phyloP scores from a whole-genome alignment of 139 green algal genomes.

The Pleodorina starrii region DNA sequence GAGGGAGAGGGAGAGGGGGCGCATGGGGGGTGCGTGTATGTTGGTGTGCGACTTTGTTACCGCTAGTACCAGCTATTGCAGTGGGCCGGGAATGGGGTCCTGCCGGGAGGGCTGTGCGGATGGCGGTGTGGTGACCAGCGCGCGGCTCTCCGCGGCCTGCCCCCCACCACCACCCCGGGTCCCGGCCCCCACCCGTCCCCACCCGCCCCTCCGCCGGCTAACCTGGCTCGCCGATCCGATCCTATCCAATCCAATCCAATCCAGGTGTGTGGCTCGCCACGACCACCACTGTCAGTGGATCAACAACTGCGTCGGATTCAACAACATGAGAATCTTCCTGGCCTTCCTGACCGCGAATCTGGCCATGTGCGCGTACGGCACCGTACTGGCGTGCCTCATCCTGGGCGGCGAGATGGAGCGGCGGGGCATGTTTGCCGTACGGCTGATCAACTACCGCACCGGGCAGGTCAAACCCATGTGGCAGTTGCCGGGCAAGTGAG shows the following conservation, averaged over 20 bases:
- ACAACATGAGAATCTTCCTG: conserved; percentile 72
- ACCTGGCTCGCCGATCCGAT: too few species aligned
- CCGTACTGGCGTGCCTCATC: conserved; percentile 17
- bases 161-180: too few species aligned
- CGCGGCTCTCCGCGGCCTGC: too few species aligned
- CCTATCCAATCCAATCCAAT: too few species aligned
- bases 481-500: conserved; percentile 14
- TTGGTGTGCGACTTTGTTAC: not conserved
- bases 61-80: too few species aligned
- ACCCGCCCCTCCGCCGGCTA: too few species aligned
- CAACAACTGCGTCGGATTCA: conserved; percentile 83
- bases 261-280: conserved; percentile 76
- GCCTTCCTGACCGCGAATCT: conserved; percentile 64
- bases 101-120: too few species aligned
- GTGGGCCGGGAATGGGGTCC: too few species aligned
- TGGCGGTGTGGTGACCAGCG: too few species aligned
- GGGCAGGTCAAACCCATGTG: not conserved
- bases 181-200: too few species aligned
- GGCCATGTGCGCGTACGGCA: conserved; percentile 45
- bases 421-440: conserved; percentile 23
- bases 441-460: conserved; percentile 37
- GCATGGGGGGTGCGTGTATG: not conserved
- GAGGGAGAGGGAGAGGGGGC: not conserved
- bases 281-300: conserved; percentile 91
- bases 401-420: conserved; percentile 50